These are phyloP conservation scores for Emmonsia crescens DNA, from an alignment of 2,329 filamentous ascomycete species.

Conservation along the genomic window DNA sequence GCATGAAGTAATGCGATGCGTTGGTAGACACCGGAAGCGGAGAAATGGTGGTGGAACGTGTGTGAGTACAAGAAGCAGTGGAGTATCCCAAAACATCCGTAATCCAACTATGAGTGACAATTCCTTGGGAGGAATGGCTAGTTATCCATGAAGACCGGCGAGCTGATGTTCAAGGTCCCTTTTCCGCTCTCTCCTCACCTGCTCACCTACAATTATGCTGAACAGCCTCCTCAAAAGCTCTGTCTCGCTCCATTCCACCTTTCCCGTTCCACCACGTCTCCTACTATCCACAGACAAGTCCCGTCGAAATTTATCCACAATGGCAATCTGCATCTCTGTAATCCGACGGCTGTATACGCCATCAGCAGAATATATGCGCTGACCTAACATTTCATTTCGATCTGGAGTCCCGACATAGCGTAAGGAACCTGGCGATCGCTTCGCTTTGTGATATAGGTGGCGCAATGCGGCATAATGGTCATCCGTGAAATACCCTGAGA, in stretches of 20 bases:
- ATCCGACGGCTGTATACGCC: constrained; percentile 30
- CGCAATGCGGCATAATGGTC: constrained; percentile 31
- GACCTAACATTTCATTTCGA: constrained; percentile 30
- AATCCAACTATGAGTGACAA: neutral
- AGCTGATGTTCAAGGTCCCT: neutral
- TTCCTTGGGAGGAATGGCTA: neutral
- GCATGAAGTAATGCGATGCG: neutral
- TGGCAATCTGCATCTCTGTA: constrained; percentile 33
- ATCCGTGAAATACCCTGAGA: constrained; percentile 33
- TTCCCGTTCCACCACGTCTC: constrained; percentile 27
- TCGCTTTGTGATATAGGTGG: constrained; percentile 29
- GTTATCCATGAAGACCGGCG: neutral
- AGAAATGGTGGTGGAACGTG: neutral
- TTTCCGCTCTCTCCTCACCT: constrained; percentile 32
- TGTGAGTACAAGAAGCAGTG: neutral
- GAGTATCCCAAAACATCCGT: neutral
- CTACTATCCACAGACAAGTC: constrained; percentile 26
- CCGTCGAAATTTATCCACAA: constrained; percentile 31
- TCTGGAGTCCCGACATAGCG: constrained; percentile 26
- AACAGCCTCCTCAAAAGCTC: constrained; percentile 35
- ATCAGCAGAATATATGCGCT: constrained; percentile 35
- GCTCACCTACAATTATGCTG: constrained; percentile 38
- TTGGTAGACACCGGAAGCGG: neutral
- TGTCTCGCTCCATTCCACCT: constrained; percentile 34
- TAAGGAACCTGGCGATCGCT: constrained; percentile 28